Conservation (phyloP, 768 basidiomycete genomes). For the Chlorophyllum brunneum region DNA sequence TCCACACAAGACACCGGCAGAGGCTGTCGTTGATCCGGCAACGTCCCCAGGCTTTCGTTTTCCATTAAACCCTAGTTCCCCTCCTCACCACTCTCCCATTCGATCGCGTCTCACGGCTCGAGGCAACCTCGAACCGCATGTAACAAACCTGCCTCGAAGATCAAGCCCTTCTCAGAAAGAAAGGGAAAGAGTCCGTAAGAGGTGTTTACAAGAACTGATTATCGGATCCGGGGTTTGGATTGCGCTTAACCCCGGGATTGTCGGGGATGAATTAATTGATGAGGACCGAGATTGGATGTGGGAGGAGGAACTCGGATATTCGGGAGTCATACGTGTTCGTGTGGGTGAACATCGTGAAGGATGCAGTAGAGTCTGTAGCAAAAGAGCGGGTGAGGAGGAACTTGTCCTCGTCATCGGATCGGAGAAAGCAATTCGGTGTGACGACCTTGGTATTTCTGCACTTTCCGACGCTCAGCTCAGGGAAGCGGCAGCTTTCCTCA, state of each 20-base stretch:
- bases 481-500: conserved; percentile 1
- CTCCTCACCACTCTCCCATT: not conserved
- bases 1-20: not conserved
- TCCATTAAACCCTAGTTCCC: not conserved
- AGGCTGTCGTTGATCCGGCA: not conserved
- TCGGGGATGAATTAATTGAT: not conserved
- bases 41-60: not conserved
- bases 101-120: not conserved
- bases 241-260: not conserved
- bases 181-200: not conserved
- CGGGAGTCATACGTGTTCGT: conserved; percentile 3
- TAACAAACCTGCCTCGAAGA: not conserved
- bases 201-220: conserved; percentile 5
- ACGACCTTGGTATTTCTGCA: not conserved
- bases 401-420: not conserved
- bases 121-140: conserved; percentile 1
- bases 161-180: not conserved
- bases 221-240: conserved; percentile 1
- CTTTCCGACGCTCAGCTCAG: not conserved
- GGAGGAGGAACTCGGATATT: not conserved
- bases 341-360: not conserved
- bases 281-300: conserved; percentile 7
- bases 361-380: no score
- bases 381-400: not conserved
- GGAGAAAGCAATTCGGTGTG: not conserved